Conservation (phyloP, 1,284 basidiomycete species). For the Neolentinus lepideus region DNA sequence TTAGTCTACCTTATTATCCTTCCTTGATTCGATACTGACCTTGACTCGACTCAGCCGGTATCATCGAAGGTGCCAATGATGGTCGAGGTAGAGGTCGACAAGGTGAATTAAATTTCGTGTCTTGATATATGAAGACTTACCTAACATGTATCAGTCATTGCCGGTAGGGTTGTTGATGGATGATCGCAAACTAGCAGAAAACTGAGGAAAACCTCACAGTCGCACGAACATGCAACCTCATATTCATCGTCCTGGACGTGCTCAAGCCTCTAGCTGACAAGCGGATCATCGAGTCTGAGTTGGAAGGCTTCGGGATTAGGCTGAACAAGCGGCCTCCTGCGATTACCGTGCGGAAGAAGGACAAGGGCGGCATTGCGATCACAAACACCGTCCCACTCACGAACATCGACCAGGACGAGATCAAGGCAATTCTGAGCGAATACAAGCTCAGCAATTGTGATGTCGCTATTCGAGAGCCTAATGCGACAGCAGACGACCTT, state of each 20-base stretch:
- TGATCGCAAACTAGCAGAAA: background rate
- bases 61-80: slow-evolving; percentile 98
- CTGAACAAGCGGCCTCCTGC: slow-evolving; percentile 94
- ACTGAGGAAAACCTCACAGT: slow-evolving; percentile 41
- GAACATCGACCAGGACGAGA: slow-evolving; percentile 92
- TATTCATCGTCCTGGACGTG: slow-evolving; percentile 98
- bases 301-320: slow-evolving; percentile 96
- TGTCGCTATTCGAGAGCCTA: slow-evolving; percentile 88
- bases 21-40: slow-evolving; percentile 8
- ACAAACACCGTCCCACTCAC: slow-evolving; percentile 97
- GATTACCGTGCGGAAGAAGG: slow-evolving; percentile 86
- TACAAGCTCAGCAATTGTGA: slow-evolving; percentile 90
- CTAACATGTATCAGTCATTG: slow-evolving; percentile 55
- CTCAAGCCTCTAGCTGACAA: slow-evolving; percentile 96
- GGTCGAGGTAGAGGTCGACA: slow-evolving; percentile 97
- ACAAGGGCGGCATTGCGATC: slow-evolving; percentile 91
- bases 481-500: slow-evolving; percentile 95
- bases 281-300: slow-evolving; percentile 82
- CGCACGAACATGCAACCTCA: slow-evolving; percentile 95
- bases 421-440: slow-evolving; percentile 93
- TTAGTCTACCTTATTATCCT: slow-evolving; percentile 30
- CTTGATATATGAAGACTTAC: background rate
- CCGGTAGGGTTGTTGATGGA: slow-evolving; percentile 47
- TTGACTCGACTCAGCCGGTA: slow-evolving; percentile 61
- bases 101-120: slow-evolving; percentile 38